phyloP scores from a whole-genome alignment of 2,329 filamentous ascomycete species.

The Neoascochyta sp. region DNA sequence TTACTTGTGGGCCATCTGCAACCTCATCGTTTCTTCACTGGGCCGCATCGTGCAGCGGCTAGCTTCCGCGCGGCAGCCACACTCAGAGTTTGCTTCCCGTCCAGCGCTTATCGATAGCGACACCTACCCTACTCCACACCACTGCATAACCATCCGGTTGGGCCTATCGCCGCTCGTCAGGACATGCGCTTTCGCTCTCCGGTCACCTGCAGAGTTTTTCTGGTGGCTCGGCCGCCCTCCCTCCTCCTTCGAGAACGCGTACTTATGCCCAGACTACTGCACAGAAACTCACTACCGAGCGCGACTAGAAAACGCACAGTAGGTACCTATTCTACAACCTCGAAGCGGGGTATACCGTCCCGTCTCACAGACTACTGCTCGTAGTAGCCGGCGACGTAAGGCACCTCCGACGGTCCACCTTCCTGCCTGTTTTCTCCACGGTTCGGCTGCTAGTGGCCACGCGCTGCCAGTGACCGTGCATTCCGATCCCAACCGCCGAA shows the following conservation, averaged over 20 bases:
- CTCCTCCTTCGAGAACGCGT: conserved; percentile 7
- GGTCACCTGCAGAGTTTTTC: conserved; percentile 19
- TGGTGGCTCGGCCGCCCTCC: conserved; percentile 6
- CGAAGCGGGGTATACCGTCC: conserved; percentile 9
- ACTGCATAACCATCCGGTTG: conserved; percentile 18
- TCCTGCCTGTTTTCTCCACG: conserved; percentile 8
- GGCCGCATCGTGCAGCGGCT: conserved; percentile 7
- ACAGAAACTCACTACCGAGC: conserved; percentile 9
- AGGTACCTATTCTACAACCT: conserved; percentile 1
- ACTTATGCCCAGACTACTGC: no score
- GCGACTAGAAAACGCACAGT: conserved; percentile 7
- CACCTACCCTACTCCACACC: conserved; percentile 27
- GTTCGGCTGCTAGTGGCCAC: conserved; percentile 6
- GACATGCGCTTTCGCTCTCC: conserved; percentile 5
- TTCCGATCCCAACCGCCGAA: conserved; percentile 4
- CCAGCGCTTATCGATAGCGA: conserved; percentile 39
- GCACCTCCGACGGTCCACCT: conserved; percentile 9
- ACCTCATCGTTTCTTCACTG: conserved; percentile 16
- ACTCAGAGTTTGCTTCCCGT: conserved; percentile 28
- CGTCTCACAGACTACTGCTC: conserved; percentile 1
- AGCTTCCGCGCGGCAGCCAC: conserved; percentile 22
- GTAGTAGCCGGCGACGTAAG: conserved; percentile 6
- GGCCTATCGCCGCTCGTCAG: conserved; percentile 16
- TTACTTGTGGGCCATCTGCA: conserved; percentile 32
- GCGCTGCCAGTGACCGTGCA: conserved; percentile 9